Percentiles rank a stretch among this genome's conserved stretches.
Evolutionary conservation across 2,329 filamentous ascomycete genomes (phyloP).

Genomic region (Clonostachys rhizophaga): DNA sequence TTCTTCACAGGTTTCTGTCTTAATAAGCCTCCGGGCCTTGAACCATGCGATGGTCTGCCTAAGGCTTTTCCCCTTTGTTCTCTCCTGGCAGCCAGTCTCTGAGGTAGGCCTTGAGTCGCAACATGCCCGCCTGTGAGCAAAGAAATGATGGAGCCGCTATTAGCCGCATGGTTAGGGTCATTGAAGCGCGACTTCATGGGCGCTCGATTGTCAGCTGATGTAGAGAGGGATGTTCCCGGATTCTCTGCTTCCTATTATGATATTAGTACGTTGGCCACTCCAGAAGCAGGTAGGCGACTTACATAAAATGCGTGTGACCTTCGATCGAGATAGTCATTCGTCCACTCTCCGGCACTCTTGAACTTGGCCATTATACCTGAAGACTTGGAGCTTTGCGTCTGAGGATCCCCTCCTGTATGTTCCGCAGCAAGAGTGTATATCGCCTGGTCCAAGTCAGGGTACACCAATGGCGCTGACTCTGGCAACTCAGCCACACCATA

Average conservation of each 20-base stretch:
- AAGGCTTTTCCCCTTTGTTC: not conserved
- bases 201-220: conserved; percentile 15
- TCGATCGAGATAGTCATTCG: conserved; percentile 43
- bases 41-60: not conserved
- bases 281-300: conserved; percentile 2
- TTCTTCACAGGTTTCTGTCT: not conserved
- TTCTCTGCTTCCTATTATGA: conserved; percentile 24
- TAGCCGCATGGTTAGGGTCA: conserved; percentile 46
- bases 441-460: conserved; percentile 18
- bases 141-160: conserved; percentile 38
- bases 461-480: conserved; percentile 30
- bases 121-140: conserved; percentile 39
- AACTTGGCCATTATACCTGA: conserved; percentile 9
- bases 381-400: too few species aligned
- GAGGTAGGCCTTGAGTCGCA: not conserved
- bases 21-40: not conserved
- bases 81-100: not conserved
- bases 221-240: conserved; percentile 28
- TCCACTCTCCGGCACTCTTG: conserved; percentile 21
- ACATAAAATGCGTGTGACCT: conserved; percentile 39
- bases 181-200: conserved; percentile 40
- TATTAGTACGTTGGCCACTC: not conserved
- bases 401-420: too few species aligned
- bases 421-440: too few species aligned
- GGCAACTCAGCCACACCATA: conserved; percentile 27